Base-by-base conservation (phyloP, 768 basidiomycete genomes). In the Crepidotus variabilis region DNA sequence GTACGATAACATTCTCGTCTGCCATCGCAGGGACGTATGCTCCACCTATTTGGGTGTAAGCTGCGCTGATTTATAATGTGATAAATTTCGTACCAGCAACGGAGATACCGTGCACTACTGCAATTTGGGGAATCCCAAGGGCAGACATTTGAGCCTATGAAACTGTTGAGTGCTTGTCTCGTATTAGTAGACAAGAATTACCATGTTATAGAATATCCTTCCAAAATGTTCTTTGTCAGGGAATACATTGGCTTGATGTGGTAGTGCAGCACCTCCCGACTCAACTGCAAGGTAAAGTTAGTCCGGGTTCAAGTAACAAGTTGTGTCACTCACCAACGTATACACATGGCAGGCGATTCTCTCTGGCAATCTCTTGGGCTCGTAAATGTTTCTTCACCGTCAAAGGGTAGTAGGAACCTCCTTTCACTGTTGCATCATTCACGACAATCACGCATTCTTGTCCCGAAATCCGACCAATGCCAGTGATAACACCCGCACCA, bases 11-110 rank as follows among this genome's bases (percentile, higher is more conserved):
- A 60, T 92, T 94, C 71, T 94, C 92, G 66, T 98, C 94, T 1
- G 94, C 92, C 92, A 98, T 96, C 2, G 94, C 94, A 23, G 94
- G 94, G 45, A 96, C 92, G 72, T 94, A 95, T 39, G 94, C 94
- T 56, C 94, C 94, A 55, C 90, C 89, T 88, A 47, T 16, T 50
- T 32, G 16, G 62, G 7, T 34, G 39, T 33, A 16, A 39, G 21
- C 18, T 10, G 39, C 22, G 9, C 50, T 50, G 48, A 16, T 43
- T 11, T 9, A 35, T 24, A 54, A 52, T 33, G 14, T 32, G 23
- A 22, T 18, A 47, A 32, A 10, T 36, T 35, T 64, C 69, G 28
- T 10, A 75, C 92, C 93, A 52, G 94, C 94, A 16, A 97, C 94
- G 45, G 89, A 91, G 65, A 96, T 98, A 4, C 94, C 94, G 60